Evolutionary conservation across 192 early-diverging fungal species (phyloP), one percentile per base, ranked within the genome.

Genomic region (Globomyces pollinis-pini): DNA sequence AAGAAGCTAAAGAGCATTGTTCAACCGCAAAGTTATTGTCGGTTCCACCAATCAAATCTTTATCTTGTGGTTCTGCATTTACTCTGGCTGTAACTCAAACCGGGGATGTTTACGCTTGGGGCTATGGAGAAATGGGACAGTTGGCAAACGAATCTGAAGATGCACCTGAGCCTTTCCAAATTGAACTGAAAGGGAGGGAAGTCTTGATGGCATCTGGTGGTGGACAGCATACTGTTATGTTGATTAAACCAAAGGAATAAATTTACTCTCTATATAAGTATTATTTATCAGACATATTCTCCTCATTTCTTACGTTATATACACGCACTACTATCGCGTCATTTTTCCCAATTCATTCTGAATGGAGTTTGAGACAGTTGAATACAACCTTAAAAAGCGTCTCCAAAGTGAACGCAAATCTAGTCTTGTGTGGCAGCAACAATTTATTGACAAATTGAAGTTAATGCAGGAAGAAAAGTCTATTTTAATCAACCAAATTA

Each of bases 51-150:
- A 63, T 86, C 8, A 57, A 44, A 11, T 66, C 70, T 38, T 73
- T 93, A 59, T 71, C 73, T 38, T 77, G 78, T 39, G 87, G 87
- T 9, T 62, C 63, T 1, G 45, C 71, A 44, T 76, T 69, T 34
- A 65, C 63, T n/a, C 60, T 70, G 4, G 74, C 74, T 32, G 64
- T 76, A 15, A 50, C 59, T 15, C 26, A 68, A 6, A 60, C 65
- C 26, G 38, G 50, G 24, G 71, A 83, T 51, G 76, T 87, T 13
- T 93, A 87, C 60, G 68, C 85, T 8, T 97, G 94, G 92, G 94
- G 94, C 21, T 94, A 85, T 63, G 90, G 89, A 38, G 88, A 91
- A 51, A 84, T 84, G 74, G 79, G 86, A 4, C 88, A 88, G 62
- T 80, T 92, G 32, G 86, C 86, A 21, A 94, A 89, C 57, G 86